Percentiles rank a stretch among this genome's conserved stretches.
Conservation (phyloP, 805 yeast species). For the Blastobotrys muscicola region DNA sequence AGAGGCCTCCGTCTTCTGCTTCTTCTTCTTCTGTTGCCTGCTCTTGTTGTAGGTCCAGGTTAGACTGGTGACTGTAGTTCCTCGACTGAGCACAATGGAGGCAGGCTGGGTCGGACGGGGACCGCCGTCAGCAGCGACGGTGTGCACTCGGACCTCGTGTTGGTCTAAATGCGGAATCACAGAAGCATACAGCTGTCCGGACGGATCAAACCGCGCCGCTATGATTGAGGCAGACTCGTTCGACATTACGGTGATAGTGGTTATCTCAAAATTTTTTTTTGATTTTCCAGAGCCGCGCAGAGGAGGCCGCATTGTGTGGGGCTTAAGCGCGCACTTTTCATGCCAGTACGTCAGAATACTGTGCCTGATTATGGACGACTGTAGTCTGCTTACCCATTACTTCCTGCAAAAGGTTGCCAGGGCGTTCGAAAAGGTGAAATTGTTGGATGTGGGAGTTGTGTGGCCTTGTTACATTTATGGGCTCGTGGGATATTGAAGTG, state of each 20-base stretch:
- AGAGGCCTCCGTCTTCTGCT: conserved; percentile 21
- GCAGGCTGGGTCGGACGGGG: conserved; percentile 21
- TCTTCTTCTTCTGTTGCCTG: conserved; percentile 17
- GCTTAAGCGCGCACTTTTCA: no score
- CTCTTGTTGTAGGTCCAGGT: conserved; percentile 37
- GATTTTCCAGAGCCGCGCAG: no score
- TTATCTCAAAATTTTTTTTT: no score
- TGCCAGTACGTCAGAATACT: no score
- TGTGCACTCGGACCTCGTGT: conserved; percentile 58
- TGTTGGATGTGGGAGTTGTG: no score
- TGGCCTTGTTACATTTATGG: no score
- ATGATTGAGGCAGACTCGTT: conserved; percentile 9
- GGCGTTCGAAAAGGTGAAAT: no score
- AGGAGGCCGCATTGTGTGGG: no score
- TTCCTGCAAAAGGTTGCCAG: no score
- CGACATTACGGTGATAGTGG: conserved; percentile 24
- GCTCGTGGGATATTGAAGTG: no score
- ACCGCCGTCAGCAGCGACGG: conserved; percentile 33
- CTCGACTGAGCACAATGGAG: conserved; percentile 41
- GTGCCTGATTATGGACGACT: no score
- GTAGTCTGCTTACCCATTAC: no score
- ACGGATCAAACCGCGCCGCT: conserved; percentile 43
- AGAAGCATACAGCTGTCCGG: conserved; percentile 54
- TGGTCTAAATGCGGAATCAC: conserved; percentile 60
- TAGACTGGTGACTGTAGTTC: conserved; percentile 39